Conservation (phyloP, 2,329 filamentous ascomycete species). For the Aspergillus sp. region DNA sequence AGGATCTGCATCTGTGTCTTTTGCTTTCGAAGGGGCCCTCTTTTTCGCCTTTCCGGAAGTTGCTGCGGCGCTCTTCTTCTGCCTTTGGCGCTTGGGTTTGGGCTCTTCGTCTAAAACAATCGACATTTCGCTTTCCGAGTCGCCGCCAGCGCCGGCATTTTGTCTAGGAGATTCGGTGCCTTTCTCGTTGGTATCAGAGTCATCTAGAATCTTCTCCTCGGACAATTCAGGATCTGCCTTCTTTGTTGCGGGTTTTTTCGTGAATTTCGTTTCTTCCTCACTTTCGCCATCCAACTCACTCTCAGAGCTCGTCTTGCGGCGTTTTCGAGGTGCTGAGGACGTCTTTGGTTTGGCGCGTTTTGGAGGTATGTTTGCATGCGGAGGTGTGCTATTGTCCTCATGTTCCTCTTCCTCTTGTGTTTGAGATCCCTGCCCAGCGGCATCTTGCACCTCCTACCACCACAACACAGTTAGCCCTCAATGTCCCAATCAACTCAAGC, state of each 20-base stretch:
- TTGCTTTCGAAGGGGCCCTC: constrained; percentile 42
- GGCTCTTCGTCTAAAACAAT: constrained; percentile 75
- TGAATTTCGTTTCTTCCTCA: constrained; percentile 24
- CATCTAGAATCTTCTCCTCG: constrained; percentile 15
- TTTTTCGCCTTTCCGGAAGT: constrained; percentile 36
- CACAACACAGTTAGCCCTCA: neutral
- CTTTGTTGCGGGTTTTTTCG: constrained; percentile 14
- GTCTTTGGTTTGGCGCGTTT: constrained; percentile 35
- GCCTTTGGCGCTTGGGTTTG: constrained; percentile 60
- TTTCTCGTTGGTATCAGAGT: constrained; percentile 22
- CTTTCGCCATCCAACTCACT: constrained; percentile 26
- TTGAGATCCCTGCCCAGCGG: constrained; percentile 21
- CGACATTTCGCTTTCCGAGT: constrained; percentile 69
- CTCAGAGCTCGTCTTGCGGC: constrained; percentile 37
- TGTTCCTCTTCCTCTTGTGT: constrained; percentile 17
- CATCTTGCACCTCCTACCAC: constrained; percentile 40
- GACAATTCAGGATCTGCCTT: constrained; percentile 11
- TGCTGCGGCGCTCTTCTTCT: constrained; percentile 37
- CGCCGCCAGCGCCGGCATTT: constrained; percentile 47
- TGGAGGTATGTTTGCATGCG: constrained; percentile 27
- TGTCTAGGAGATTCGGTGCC: constrained; percentile 27
- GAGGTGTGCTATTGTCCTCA: constrained; percentile 12
- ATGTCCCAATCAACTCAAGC: neutral
- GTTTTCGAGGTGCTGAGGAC: constrained; percentile 36
- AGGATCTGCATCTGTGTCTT: constrained; percentile 58